Evolutionary conservation across 2,329 filamentous ascomycete genomes (phyloP), one percentile per base, ranked within the genome.

Genomic region (Aspergillus bombycis): DNA sequence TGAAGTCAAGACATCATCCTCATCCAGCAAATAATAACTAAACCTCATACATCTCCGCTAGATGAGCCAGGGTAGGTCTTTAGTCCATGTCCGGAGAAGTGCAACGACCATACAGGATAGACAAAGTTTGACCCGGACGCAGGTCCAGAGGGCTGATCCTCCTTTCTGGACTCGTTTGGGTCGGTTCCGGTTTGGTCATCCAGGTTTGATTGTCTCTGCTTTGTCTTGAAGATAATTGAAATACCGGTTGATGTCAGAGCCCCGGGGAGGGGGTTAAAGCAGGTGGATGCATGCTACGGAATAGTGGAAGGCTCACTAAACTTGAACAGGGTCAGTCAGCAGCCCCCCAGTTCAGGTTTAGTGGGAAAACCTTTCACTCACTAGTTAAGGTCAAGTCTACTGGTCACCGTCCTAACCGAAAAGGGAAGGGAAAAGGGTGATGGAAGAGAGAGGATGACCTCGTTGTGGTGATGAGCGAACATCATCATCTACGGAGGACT

Each of bases 81-180:
- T 69, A 69, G 68, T 66, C 63, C 69, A 70, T 66, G 70, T 71
- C 72, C 72, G 72, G 72, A 72, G 72, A 74, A 70, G 68, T 65
- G 68, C 62, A 65, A 67, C 60, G 68, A 61, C 71, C 70, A 71
- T 70, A 67, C 69, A 69, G 63, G 61, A 67, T 61, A 67, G 68
- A 72, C 72, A 77, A 67, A 76, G 73, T 76, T 77, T 74, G 73
- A 72, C 68, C 74, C 71, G 73, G 75, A 77, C 74, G 74, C 75
- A 77, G 75, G 74, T 75, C 75, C 74, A 76, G 70, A 75, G 71
- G 74, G 74, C 69, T 76, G 75, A 77, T 77, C 74, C 74, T 74
- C 73, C 73, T 72, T 74, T 75, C 70, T 72, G 71, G 72, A 66
- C 70, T 73, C 69, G 72, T 73, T 72, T 73, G 68, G 70, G 68